These are phyloP conservation scores for Acarospora socialis DNA, from an alignment of 2,329 filamentous ascomycete species.

Conservation along the genomic window DNA sequence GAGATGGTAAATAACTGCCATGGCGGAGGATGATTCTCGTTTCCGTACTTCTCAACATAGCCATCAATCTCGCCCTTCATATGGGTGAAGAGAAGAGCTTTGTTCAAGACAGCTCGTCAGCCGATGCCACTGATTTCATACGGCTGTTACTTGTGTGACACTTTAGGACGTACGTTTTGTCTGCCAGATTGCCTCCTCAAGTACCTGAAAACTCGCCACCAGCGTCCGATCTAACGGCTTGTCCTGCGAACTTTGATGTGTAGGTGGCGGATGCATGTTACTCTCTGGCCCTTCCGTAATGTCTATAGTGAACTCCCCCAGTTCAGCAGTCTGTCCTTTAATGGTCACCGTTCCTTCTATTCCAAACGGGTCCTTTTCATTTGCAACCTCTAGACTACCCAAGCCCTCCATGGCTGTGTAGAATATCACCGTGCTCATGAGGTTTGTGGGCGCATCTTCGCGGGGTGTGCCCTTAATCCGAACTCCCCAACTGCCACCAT, in stretches of 20 bases:
- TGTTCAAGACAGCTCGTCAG: constrained; percentile 6
- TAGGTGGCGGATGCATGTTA: constrained; percentile 41
- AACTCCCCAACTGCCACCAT: constrained; percentile 86
- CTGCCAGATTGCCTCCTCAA: constrained; percentile 66
- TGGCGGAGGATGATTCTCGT: constrained; percentile 60
- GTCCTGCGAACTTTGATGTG: constrained; percentile 49
- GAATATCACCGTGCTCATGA: constrained; percentile 68
- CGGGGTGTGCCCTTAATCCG: constrained; percentile 70
- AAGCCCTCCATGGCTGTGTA: constrained; percentile 69
- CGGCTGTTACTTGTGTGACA: background rate
- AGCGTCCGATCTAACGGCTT: constrained; percentile 65
- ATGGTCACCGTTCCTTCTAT: constrained; percentile 51
- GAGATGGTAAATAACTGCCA: constrained; percentile 71
- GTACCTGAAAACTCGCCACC: constrained; percentile 55
- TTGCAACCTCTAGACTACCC: constrained; percentile 48
- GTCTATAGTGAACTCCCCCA: constrained; percentile 68
- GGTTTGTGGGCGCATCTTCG: constrained; percentile 48
- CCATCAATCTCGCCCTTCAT: constrained; percentile 50
- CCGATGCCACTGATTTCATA: background rate
- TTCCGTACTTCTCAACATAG: constrained; percentile 43
- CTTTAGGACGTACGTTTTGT: constrained; percentile 42
- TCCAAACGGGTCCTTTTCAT: constrained; percentile 38
- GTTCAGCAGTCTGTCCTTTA: constrained; percentile 51
- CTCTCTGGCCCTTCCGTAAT: constrained; percentile 56
- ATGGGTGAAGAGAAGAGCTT: constrained; percentile 44